Evolutionary conservation across 495 filamentous ascomycete species (phyloP).

Genomic region (Trichoderma virens): DNA sequence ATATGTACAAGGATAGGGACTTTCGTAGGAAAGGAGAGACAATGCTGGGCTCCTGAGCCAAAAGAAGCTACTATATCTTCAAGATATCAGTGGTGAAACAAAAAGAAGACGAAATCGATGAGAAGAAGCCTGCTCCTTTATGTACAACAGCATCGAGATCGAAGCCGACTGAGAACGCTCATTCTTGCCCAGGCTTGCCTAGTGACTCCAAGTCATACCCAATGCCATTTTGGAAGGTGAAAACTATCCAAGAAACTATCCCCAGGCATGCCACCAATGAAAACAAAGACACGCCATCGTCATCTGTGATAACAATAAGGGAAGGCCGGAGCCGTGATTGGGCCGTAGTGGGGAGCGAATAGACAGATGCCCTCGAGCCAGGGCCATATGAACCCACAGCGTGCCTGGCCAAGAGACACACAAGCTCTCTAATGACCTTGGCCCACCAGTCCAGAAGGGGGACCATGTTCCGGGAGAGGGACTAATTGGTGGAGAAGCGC

Average conservation of each 20-base stretch:
- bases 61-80: background rate
- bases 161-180: background rate
- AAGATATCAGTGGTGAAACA: background rate
- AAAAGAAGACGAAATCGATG: background rate
- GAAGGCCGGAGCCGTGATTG: background rate
- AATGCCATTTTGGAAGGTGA: constrained; percentile 8
- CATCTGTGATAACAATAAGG: background rate
- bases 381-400: background rate
- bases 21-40: background rate
- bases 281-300: background rate
- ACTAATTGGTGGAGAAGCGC: background rate
- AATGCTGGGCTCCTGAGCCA: constrained; percentile 1
- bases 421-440: constrained; percentile 1
- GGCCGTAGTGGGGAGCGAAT: background rate
- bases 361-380: background rate
- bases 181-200: background rate
- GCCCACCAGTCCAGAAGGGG: background rate
- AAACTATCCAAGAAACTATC: background rate
- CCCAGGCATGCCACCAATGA: background rate
- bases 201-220: constrained; percentile 1
- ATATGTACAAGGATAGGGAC: background rate
- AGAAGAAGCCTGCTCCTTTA: background rate
- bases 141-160: background rate
- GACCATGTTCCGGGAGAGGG: background rate
- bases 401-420: background rate